A percentile compares a stretch with the other conserved stretches of the same genome.
Evolutionary conservation across 2,329 filamentous ascomycete species (phyloP).

Genomic region (Claviceps humidiphila): DNA sequence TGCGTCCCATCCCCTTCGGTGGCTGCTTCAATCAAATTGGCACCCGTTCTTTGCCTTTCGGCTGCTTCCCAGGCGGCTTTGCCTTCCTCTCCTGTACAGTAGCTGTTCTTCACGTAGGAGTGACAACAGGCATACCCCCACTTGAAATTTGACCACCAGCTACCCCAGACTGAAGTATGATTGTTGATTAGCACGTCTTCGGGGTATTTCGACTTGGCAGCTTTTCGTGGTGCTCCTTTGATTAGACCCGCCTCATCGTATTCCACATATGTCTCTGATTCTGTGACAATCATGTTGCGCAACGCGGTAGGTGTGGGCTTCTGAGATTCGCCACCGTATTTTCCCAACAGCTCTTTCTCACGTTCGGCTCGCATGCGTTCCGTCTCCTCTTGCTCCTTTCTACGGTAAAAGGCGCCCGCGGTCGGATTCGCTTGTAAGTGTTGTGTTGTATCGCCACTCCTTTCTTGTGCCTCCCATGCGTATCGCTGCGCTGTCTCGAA

Average conservation of each 20-base stretch:
- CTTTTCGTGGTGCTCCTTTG: constrained; percentile 69
- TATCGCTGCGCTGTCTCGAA: constrained; percentile 83
- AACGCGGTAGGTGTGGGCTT: constrained; percentile 45
- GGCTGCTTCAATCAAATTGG: constrained; percentile 24
- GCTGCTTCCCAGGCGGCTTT: constrained; percentile 69
- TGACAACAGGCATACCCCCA: constrained; percentile 97
- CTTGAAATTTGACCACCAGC: constrained; percentile 90
- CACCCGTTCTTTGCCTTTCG: constrained; percentile 43
- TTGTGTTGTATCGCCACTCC: constrained; percentile 60
- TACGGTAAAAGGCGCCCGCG: constrained; percentile 71
- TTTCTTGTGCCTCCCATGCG: constrained; percentile 92
- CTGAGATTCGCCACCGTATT: constrained; percentile 61
- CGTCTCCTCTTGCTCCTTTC: constrained; percentile 63
- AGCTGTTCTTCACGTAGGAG: constrained; percentile 88
- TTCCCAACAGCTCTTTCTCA: constrained; percentile 60
- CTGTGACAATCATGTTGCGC: constrained; percentile 54
- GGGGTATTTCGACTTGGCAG: constrained; percentile 77
- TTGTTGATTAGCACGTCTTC: constrained; percentile 86
- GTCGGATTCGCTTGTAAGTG: constrained; percentile 96
- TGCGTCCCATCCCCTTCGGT: constrained; percentile 16
- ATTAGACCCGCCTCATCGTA: constrained; percentile 84
- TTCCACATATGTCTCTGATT: constrained; percentile 81
- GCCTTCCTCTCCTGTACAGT: constrained; percentile 87
- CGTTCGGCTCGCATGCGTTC: constrained; percentile 55
- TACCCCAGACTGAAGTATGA: constrained; percentile 86